These are phyloP conservation scores for Macadamia integrifolia DNA, from an alignment of 164 flowering plant species.

Conservation along the genomic window DNA sequence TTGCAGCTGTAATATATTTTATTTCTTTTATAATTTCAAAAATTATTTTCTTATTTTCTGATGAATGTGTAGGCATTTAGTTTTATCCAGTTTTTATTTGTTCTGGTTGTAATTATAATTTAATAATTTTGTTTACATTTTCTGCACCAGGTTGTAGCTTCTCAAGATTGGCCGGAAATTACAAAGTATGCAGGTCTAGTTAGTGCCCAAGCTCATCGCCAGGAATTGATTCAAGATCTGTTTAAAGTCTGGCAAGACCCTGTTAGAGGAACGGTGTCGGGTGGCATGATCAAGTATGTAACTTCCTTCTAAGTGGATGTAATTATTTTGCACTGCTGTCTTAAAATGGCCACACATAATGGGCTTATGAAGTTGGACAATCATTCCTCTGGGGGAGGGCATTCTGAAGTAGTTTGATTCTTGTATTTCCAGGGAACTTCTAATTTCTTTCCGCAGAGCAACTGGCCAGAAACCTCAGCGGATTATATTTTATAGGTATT, in stretches of 20 bases:
- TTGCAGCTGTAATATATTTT: conserved; percentile 67
- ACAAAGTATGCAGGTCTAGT: conserved; percentile 80
- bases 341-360: too few species aligned
- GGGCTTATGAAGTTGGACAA: too few species aligned
- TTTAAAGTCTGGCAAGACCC: conserved; percentile 69
- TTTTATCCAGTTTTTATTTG: too few species aligned
- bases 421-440: conserved; percentile 61
- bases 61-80: too few species aligned
- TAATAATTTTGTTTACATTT: too few species aligned
- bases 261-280: conserved; percentile 46
- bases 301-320: not conserved
- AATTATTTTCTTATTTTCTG: too few species aligned
- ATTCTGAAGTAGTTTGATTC: conserved; percentile 2
- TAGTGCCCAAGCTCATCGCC: conserved; percentile 75
- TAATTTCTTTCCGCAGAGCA: conserved; percentile 79
- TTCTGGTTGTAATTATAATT: too few species aligned
- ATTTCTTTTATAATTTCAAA: too few species aligned
- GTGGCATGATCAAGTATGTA: conserved; percentile 73
- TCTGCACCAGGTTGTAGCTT: conserved; percentile 57
- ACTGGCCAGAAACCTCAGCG: conserved; percentile 89
- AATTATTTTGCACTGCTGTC: not conserved
- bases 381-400: not conserved
- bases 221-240: conserved; percentile 72
- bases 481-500: conserved; percentile 28
- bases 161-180: conserved; percentile 82